Conservation (phyloP, 495 filamentous ascomycete species). For the Aspergillus nanangensis region DNA sequence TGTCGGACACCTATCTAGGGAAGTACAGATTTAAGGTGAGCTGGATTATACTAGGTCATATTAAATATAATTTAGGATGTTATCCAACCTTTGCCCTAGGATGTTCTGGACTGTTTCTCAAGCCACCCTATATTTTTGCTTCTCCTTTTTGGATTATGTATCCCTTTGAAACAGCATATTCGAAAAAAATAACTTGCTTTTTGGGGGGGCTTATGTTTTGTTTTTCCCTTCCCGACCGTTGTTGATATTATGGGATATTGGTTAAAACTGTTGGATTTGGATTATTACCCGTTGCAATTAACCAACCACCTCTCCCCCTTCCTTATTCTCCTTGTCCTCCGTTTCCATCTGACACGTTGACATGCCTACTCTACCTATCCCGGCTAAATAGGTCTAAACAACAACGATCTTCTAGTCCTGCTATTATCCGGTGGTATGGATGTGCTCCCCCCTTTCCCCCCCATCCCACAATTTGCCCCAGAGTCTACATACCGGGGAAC, state of each 20-base stretch:
- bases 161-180: too few relatives aligned
- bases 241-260: too few relatives aligned
- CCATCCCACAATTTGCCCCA: neutral
- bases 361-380: conserved; percentile 7
- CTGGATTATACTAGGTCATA: too few relatives aligned
- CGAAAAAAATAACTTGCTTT: too few relatives aligned
- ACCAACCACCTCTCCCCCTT: neutral
- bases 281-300: neutral
- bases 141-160: neutral
- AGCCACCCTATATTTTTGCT: conserved; percentile 2
- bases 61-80: too few relatives aligned
- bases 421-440: conserved; percentile 17
- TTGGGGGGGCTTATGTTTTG: conserved; percentile 1
- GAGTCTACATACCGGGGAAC: conserved; percentile 19
- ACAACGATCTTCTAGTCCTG: conserved; percentile 6
- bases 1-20: too few relatives aligned
- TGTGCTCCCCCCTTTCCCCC: neutral
- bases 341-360: conserved; percentile 12
- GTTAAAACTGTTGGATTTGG: neutral
- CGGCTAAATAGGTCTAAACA: conserved; percentile 13
- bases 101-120: conserved; percentile 6
- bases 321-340: neutral
- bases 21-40: too few relatives aligned
- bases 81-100: too few relatives aligned
- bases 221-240: too few relatives aligned